A percentile compares a stretch with the other conserved stretches of the same genome.
Evolutionary conservation across 306 rosid species (phyloP).

Genomic region (Quercus robur): DNA sequence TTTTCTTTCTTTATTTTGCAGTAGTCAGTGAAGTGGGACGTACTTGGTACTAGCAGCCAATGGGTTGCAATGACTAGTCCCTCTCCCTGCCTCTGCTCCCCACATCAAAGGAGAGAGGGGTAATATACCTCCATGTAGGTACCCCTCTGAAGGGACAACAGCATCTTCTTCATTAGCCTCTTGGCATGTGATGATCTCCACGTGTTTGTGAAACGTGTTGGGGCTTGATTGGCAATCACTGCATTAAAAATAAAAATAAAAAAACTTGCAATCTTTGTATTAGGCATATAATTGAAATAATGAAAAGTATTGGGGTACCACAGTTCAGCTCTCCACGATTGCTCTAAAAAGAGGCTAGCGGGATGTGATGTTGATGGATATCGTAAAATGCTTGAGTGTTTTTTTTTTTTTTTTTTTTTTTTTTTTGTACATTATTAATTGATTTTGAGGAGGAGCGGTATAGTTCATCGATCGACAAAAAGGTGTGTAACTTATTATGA

Average conservation of each 20-base stretch:
- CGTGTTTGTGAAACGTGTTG: conserved; percentile 32
- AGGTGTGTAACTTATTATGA: no score
- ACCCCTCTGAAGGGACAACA: conserved; percentile 23
- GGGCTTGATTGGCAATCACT: neutral
- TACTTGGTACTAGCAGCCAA: conserved; percentile 50
- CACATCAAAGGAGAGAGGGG: conserved; percentile 46
- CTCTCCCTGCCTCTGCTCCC: conserved; percentile 41
- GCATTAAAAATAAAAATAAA: neutral
- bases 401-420: no score
- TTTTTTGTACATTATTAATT: no score
- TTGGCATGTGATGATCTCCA: conserved; percentile 49
- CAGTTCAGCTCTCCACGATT: no score
- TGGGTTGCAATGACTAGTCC: conserved; percentile 49
- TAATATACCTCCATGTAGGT: conserved; percentile 32
- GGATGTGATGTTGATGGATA: no score
- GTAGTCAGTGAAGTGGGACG: conserved; percentile 32
- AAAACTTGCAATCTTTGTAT: neutral
- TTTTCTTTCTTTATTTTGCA: neutral
- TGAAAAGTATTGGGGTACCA: neutral
- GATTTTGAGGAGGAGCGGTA: no score
- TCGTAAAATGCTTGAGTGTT: no score
- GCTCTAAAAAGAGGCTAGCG: no score
- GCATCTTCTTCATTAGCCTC: conserved; percentile 24
- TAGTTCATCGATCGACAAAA: no score
- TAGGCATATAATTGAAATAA: neutral